Evolutionary conservation across 805 yeast species (phyloP).

Genomic region (Lipomyces sp.): DNA sequence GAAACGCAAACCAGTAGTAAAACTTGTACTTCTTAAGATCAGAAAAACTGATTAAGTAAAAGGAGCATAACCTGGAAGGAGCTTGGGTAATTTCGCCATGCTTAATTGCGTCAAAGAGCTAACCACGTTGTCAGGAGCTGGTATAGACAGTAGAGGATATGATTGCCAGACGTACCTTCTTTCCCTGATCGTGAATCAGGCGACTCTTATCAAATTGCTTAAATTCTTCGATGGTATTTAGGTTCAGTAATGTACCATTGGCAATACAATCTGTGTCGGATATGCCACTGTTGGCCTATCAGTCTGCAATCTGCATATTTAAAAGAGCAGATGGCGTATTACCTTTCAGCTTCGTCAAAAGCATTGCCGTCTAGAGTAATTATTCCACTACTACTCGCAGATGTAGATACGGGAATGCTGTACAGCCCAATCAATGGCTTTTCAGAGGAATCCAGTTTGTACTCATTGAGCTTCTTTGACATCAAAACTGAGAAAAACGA

Average conservation of each 20-base stretch:
- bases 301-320: background rate
- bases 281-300: background rate
- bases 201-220: slow-evolving; percentile 66
- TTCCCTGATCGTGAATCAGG: slow-evolving; percentile 55
- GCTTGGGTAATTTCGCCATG: slow-evolving; percentile 47
- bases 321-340: background rate
- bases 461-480: slow-evolving; percentile 70
- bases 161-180: slow-evolving; percentile 32
- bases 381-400: slow-evolving; percentile 41
- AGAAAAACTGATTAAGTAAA: slow-evolving; percentile 69
- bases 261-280: slow-evolving; percentile 22
- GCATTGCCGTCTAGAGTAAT: slow-evolving; percentile 40
- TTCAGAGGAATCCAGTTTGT: slow-evolving; percentile 63
- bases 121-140: background rate
- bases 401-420: slow-evolving; percentile 38
- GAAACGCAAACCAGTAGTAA: slow-evolving; percentile 88
- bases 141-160: background rate
- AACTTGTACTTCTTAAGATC: slow-evolving; percentile 88
- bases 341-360: slow-evolving; percentile 11
- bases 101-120: slow-evolving; percentile 41
- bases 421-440: slow-evolving; percentile 52
- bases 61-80: slow-evolving; percentile 52
- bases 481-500: slow-evolving; percentile 82
- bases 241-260: slow-evolving; percentile 58
- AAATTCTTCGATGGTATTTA: slow-evolving; percentile 87